Evolutionary conservation across 164 flowering plant species (phyloP).

Genomic region (Aristolochia fimbriata): DNA sequence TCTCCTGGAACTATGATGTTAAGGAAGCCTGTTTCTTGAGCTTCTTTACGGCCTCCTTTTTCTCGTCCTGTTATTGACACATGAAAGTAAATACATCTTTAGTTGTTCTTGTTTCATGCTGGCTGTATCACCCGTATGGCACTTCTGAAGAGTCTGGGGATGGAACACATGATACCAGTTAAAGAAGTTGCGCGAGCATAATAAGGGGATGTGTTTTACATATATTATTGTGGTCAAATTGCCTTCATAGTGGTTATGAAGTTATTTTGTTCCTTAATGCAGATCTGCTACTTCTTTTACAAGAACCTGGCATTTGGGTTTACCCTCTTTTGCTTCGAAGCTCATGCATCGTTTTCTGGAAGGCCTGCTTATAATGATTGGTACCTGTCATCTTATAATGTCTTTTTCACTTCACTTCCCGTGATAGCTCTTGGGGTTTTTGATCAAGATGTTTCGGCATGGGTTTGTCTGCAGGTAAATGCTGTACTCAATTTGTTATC

Average conservation of each 20-base stretch:
- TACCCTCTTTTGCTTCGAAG: conserved; percentile 74
- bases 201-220: too few relatives aligned
- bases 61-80: too few relatives aligned
- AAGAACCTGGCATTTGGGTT: conserved; percentile 78
- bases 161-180: too few relatives aligned
- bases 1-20: too few relatives aligned
- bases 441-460: conserved; percentile 82
- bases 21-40: too few relatives aligned
- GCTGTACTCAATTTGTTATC: not conserved
- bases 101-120: too few relatives aligned
- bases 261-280: conserved; percentile 17
- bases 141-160: too few relatives aligned
- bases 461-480: conserved; percentile 67
- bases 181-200: too few relatives aligned
- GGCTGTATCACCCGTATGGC: too few relatives aligned
- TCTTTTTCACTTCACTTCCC: conserved; percentile 87
- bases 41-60: too few relatives aligned
- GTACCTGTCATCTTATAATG: conserved; percentile 77
- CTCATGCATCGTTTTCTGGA: conserved; percentile 79
- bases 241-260: not conserved
- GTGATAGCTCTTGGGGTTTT: conserved; percentile 84
- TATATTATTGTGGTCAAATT: not conserved
- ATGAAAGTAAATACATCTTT: too few relatives aligned
- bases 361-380: conserved; percentile 81
- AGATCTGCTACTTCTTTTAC: conserved; percentile 93